Conservation (phyloP, 148 eudicot species). For the Rhododendron simsii region DNA sequence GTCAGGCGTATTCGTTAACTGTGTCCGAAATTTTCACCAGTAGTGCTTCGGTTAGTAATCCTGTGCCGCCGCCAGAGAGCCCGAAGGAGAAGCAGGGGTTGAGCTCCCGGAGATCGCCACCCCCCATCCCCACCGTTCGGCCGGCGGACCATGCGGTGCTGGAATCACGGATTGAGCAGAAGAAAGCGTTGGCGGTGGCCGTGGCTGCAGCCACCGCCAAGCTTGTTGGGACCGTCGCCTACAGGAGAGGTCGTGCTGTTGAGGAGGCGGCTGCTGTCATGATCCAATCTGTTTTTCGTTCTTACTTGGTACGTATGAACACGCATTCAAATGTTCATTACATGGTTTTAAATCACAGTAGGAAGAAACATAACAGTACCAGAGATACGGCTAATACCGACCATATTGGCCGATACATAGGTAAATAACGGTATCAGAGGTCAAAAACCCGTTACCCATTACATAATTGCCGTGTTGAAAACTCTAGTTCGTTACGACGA, state of each 20-base stretch:
- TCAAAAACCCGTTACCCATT: no score
- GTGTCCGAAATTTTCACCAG: background rate
- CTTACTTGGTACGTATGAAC: constrained; percentile 47
- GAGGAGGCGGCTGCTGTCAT: constrained; percentile 58
- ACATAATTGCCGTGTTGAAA: no score
- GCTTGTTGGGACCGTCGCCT: constrained; percentile 15
- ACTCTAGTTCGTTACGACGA: background rate
- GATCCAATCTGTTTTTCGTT: constrained; percentile 75
- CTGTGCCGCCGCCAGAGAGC: constrained; percentile 19
- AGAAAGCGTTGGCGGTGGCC: constrained; percentile 33
- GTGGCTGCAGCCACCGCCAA: constrained; percentile 29
- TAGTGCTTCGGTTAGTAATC: background rate
- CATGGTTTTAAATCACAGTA: background rate
- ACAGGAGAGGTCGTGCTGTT: constrained; percentile 17
- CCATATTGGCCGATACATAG: background rate
- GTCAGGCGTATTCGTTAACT: background rate
- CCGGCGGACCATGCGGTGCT: background rate
- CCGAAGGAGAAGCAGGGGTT: constrained; percentile 68
- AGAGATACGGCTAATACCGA: background rate
- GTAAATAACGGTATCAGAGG: background rate
- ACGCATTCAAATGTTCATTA: background rate
- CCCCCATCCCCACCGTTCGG: constrained; percentile 7
- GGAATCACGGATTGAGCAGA: constrained; percentile 28
- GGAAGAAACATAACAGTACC: background rate
- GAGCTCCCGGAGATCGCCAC: constrained; percentile 64